Evolutionary conservation across 345 rosid genomes (phyloP), one percentile per base, ranked within the genome.

Genomic region (Boechera stricta): DNA sequence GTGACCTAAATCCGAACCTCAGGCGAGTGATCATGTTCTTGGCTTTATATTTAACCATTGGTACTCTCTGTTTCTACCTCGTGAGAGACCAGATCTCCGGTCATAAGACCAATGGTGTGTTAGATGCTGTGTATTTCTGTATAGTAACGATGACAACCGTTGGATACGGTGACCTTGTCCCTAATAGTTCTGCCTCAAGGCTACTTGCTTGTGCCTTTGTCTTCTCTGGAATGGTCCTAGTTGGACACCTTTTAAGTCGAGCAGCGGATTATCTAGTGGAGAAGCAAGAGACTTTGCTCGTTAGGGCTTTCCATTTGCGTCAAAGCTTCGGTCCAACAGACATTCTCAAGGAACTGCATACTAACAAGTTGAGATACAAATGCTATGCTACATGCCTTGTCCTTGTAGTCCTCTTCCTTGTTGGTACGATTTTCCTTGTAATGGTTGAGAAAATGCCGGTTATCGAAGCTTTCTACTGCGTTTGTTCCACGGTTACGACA

Each of bases 111-210:
- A 84, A 87, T 63, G 85, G 68, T 36, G 73, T 90, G 36, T 51
- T 90, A 1, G 99, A 95, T 76, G 83, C 99, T 10, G 11, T 89
- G 18, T 95, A 92, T 71, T 90, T 92, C 78, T 87, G 91, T 63
- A 70, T 90, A 0, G 97, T 90, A 18, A 95, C 97, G 3, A 92
- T 95, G 99, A 95, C 99, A 42, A 90, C 94, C 0, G 95, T 95
- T 26, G 98, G 99, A 64, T 95, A 95, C 57, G 98, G 99, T 39
- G 99, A 95, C 86, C 93, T 95, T 7, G 92, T 90, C 38, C 99
- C 98, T 8, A 67, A 64, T 45, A 89, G 85, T 49, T 67, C 64
- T 54, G 45, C 71, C n/a, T 68, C 87, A 0, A 90, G 90, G 72
- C 83, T 95, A 56, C 87, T 95, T 16, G 90, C 96, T 57, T 90